Percentiles rank a stretch among this genome's conserved stretches.
Conservation (phyloP, 2,329 filamentous ascomycete genomes). For the Teratosphaeria zuluensis region DNA sequence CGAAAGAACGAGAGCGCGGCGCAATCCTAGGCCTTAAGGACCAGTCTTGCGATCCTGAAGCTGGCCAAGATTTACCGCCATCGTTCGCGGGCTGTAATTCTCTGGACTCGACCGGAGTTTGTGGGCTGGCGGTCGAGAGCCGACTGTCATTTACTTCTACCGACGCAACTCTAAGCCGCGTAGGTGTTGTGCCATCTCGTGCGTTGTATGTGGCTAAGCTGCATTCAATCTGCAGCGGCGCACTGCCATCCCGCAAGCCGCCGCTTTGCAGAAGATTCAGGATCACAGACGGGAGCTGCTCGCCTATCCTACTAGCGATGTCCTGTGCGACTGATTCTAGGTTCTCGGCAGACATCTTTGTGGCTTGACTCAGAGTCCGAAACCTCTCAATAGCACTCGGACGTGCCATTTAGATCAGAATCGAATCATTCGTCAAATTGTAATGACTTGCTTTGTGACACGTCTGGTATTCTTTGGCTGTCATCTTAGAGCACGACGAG, state of each 20-base stretch:
- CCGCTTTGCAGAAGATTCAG: slow-evolving; percentile 4
- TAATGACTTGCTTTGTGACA: no score
- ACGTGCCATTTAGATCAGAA: neutral
- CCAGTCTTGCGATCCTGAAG: neutral
- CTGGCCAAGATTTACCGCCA: neutral
- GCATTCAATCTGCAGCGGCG: slow-evolving; percentile 9
- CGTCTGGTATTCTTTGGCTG: no score
- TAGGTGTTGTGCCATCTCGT: neutral
- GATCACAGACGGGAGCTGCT: slow-evolving; percentile 2
- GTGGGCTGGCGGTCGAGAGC: neutral
- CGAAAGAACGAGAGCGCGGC: neutral
- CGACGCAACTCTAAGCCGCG: slow-evolving; percentile 2
- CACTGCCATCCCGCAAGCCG: slow-evolving; percentile 1
- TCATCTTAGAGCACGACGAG: neutral
- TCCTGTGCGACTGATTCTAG: neutral
- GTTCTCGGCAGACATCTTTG: neutral
- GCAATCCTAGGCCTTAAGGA: neutral
- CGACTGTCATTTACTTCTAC: slow-evolving; percentile 1
- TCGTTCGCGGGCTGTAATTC: neutral
- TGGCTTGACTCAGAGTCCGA: neutral
- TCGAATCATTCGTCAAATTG: neutral
- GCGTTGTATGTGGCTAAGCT: slow-evolving; percentile 1
- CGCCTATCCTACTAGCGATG: neutral
- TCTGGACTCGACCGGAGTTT: neutral
- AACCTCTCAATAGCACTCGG: neutral